phyloP scores from a whole-genome alignment of 495 filamentous ascomycete species.

The Xylaria grammica region DNA sequence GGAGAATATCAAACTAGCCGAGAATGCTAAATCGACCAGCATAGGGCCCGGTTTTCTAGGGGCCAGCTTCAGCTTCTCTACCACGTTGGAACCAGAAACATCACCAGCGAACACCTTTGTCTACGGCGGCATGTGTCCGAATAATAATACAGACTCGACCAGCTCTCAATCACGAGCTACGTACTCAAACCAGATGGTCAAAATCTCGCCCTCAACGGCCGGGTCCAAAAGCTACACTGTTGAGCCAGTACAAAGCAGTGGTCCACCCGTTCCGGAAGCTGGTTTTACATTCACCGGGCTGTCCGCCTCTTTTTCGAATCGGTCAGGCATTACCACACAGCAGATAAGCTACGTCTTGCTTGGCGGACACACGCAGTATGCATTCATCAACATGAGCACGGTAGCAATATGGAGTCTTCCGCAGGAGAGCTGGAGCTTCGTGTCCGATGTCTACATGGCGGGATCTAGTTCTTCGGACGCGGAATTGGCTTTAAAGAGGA shows the following conservation, averaged over 20 bases:
- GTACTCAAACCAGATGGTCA: conserved; percentile 79
- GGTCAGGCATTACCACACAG: conserved; percentile 61
- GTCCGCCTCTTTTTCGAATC: conserved; percentile 58
- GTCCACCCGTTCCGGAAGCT: conserved; percentile 76
- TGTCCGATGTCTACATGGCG: conserved; percentile 55
- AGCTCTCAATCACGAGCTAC: conserved; percentile 67
- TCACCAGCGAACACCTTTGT: conserved; percentile 63
- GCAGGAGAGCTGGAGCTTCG: conserved; percentile 83
- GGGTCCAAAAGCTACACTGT: conserved; percentile 25
- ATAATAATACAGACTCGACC: conserved; percentile 43
- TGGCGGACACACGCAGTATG: conserved; percentile 81
- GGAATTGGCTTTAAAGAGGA: conserved; percentile 35
- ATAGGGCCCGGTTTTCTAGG: conserved; percentile 71
- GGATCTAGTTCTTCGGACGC: conserved; percentile 44
- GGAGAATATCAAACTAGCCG: conserved; percentile 28
- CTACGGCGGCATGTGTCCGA: conserved; percentile 91
- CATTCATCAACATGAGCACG: conserved; percentile 93
- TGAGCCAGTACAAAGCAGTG: conserved; percentile 33
- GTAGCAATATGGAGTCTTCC: conserved; percentile 86
- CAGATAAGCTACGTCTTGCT: conserved; percentile 80
- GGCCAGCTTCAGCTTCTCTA: conserved; percentile 69
- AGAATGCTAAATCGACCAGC: conserved; percentile 32
- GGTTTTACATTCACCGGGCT: conserved; percentile 84
- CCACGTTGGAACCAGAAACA: conserved; percentile 54
- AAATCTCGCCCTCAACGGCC: conserved; percentile 53